These are phyloP conservation scores for Podila verticillata DNA, from an alignment of 192 early-diverging fungal genomes.

Conservation along the genomic window DNA sequence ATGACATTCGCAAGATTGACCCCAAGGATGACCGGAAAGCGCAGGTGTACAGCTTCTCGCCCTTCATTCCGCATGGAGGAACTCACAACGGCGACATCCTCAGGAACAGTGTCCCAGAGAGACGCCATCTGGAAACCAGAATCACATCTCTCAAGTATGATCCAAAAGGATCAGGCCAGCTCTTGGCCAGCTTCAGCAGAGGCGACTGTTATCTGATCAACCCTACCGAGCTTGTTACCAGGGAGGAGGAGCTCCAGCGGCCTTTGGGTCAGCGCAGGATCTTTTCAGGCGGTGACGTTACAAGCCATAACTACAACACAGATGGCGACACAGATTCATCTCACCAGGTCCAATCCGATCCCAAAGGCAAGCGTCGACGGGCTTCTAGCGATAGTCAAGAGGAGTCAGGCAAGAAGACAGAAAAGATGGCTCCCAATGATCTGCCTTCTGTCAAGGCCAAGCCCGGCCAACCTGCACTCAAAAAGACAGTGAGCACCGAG, in stretches of 20 bases:
- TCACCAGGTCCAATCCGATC: neutral
- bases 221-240: constrained; percentile 21
- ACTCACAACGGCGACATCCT: constrained; percentile 12
- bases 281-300: neutral
- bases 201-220: constrained; percentile 45
- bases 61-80: constrained; percentile 23
- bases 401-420: neutral
- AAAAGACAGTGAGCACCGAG: neutral
- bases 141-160: constrained; percentile 57
- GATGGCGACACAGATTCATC: neutral
- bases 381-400: neutral
- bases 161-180: constrained; percentile 51
- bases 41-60: constrained; percentile 53
- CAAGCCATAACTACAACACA: neutral
- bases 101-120: constrained; percentile 3
- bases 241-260: neutral
- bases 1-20: constrained; percentile 45
- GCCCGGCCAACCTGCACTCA: neutral
- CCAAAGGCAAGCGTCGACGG: constrained; percentile 27
- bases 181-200: constrained; percentile 53
- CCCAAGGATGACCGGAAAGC: constrained; percentile 20
- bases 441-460: too few relatives aligned
- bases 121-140: constrained; percentile 12
- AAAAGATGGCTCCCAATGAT: neutral
- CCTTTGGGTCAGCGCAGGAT: neutral